Evolutionary conservation across 2,329 filamentous ascomycete species (phyloP).

Genomic region (Cordyceps militaris): DNA sequence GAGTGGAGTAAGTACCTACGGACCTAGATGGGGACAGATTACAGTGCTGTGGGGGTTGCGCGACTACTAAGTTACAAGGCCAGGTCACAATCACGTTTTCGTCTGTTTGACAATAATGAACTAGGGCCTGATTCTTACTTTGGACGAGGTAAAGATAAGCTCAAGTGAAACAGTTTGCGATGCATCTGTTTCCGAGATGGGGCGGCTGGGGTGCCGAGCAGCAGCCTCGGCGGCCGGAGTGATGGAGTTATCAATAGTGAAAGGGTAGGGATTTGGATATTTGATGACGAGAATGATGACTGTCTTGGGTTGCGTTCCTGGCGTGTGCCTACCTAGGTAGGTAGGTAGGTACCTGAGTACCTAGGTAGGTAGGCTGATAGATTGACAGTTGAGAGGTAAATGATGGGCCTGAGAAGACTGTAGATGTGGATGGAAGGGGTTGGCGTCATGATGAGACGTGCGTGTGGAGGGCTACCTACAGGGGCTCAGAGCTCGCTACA

Average conservation of each 20-base stretch:
- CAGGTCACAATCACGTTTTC: too few relatives aligned
- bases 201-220: neutral
- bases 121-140: neutral
- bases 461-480: neutral
- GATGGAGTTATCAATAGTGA: neutral
- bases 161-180: neutral
- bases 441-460: neutral
- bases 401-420: conserved; percentile 3
- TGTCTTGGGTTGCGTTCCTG: neutral
- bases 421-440: conserved; percentile 6
- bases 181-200: neutral
- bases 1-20: neutral
- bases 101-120: neutral
- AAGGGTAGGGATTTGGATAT: neutral
- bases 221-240: neutral
- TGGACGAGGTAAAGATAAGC: neutral
- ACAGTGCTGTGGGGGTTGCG: too few relatives aligned
- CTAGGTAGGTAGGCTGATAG: too few relatives aligned
- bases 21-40: too few relatives aligned
- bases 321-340: neutral
- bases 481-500: neutral
- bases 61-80: too few relatives aligned
- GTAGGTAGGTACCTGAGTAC: neutral
- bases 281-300: neutral
- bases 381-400: neutral